Conservation (phyloP, 2,329 filamentous ascomycete genomes). For the Diaporthe ilicicola region DNA sequence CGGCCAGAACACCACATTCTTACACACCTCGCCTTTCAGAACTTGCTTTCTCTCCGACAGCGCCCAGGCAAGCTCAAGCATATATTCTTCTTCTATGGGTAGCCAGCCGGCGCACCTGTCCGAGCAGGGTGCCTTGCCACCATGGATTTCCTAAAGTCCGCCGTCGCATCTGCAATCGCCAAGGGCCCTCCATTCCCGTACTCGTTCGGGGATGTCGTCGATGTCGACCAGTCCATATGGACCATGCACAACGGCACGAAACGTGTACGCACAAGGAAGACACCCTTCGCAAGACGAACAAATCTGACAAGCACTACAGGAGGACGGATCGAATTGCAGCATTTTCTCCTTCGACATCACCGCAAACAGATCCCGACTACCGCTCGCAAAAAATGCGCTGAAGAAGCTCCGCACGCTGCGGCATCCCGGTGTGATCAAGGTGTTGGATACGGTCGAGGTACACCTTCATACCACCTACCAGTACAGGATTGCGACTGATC, state of each 20-base stretch:
- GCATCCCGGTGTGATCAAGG: slow-evolving; percentile 93
- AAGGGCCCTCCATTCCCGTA: slow-evolving; percentile 95
- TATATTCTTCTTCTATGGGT: slow-evolving; percentile 29
- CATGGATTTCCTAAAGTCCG: slow-evolving; percentile 99
- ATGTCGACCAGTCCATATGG: slow-evolving; percentile 94
- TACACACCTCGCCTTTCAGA: neutral
- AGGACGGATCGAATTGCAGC: slow-evolving; percentile 93
- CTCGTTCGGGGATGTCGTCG: slow-evolving; percentile 89
- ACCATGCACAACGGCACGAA: slow-evolving; percentile 94
- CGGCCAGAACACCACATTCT: neutral
- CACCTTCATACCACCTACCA: slow-evolving; percentile 30
- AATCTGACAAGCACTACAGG: slow-evolving; percentile 59
- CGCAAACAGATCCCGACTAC: slow-evolving; percentile 80
- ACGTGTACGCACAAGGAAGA: slow-evolving; percentile 64
- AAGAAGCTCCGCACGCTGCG: slow-evolving; percentile 92
- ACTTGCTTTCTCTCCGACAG: neutral
- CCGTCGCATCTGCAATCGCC: slow-evolving; percentile 94
- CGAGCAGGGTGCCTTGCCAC: slow-evolving; percentile 28
- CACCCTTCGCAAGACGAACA: neutral
- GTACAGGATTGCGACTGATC: slow-evolving; percentile 34
- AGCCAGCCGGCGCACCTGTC: slow-evolving; percentile 3
- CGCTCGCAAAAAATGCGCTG: slow-evolving; percentile 90
- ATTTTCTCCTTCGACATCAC: slow-evolving; percentile 95
- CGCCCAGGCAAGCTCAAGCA: neutral
- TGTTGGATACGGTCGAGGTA: slow-evolving; percentile 94